Evolutionary conservation across 805 yeast species (phyloP).

Genomic region (Wickerhamiella occidentalis): DNA sequence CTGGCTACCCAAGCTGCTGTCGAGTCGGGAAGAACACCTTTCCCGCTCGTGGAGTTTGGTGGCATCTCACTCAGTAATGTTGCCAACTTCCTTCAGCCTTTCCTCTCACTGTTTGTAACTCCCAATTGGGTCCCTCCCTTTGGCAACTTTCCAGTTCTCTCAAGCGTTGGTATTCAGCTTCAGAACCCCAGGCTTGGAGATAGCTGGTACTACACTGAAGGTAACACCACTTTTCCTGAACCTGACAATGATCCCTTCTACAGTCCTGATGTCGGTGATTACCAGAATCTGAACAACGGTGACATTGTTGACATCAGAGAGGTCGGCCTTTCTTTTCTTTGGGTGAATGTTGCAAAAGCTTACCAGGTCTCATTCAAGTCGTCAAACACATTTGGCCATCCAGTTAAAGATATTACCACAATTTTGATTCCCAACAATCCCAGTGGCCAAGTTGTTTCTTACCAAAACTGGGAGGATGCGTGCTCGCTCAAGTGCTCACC

Average conservation of each 20-base stretch:
- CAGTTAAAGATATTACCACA: conserved; percentile 16
- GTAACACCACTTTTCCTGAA: conserved; percentile 4
- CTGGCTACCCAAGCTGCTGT: neutral
- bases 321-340: conserved; percentile 14
- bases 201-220: conserved; percentile 5
- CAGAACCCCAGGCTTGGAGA: conserved; percentile 3
- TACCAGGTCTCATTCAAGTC: conserved; percentile 15
- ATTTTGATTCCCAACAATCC: conserved; percentile 13
- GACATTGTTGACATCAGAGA: conserved; percentile 16
- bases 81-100: conserved; percentile 25
- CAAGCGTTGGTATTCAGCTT: neutral
- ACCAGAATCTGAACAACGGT: conserved; percentile 14
- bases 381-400: conserved; percentile 11
- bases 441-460: conserved; percentile 17
- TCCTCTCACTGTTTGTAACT: conserved; percentile 15
- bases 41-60: conserved; percentile 4
- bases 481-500: conserved; percentile 20
- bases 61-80: conserved; percentile 6
- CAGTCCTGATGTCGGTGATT: conserved; percentile 7
- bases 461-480: conserved; percentile 21
- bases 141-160: neutral
- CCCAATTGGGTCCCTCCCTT: conserved; percentile 17
- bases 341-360: conserved; percentile 10
- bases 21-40: neutral
- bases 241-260: conserved; percentile 19